A percentile compares a stretch with the other conserved stretches of the same genome.
phyloP scores from a whole-genome alignment of 257 asterid genomes.

The Scutellaria barbata region DNA sequence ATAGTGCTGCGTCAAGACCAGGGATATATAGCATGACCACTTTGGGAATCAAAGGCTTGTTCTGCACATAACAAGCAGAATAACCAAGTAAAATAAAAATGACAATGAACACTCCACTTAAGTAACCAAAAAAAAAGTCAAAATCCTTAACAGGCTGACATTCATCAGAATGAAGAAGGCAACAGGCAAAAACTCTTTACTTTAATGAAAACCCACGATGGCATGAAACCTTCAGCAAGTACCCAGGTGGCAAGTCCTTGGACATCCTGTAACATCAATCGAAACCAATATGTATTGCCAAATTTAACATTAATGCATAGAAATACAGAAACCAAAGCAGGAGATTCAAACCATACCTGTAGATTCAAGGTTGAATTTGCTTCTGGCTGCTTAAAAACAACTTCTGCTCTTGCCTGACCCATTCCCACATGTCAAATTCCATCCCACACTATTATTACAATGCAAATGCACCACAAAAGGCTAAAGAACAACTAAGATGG shows the following conservation, averaged over 20 bases:
- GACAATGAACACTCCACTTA: neutral
- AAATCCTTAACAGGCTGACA: neutral
- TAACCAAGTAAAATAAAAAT: conserved; percentile 29
- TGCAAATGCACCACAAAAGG: conserved; percentile 16
- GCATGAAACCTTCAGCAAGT: conserved; percentile 96
- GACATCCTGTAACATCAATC: conserved; percentile 61
- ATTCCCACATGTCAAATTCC: conserved; percentile 26
- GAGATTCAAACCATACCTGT: conserved; percentile 49
- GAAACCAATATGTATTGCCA: conserved; percentile 22
- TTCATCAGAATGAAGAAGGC: conserved; percentile 23
- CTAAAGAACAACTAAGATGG: conserved; percentile 21
- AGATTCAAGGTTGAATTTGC: conserved; percentile 74
- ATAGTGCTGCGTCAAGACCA: conserved; percentile 96
- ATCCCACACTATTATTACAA: conserved; percentile 6
- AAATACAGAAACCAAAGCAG: neutral
- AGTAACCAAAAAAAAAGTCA: conserved; percentile 5
- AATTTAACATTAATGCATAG: conserved; percentile 12
- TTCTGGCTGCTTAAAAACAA: conserved; percentile 69
- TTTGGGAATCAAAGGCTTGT: conserved; percentile 89
- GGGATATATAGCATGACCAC: conserved; percentile 92
- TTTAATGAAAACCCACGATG: conserved; percentile 92
- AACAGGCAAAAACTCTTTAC: conserved; percentile 45
- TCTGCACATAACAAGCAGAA: conserved; percentile 59
- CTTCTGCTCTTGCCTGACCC: conserved; percentile 86
- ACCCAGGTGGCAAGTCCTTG: conserved; percentile 98